Base-by-base conservation (phyloP, 23 red algal genomes). In the Gracilaria gracilis region DNA sequence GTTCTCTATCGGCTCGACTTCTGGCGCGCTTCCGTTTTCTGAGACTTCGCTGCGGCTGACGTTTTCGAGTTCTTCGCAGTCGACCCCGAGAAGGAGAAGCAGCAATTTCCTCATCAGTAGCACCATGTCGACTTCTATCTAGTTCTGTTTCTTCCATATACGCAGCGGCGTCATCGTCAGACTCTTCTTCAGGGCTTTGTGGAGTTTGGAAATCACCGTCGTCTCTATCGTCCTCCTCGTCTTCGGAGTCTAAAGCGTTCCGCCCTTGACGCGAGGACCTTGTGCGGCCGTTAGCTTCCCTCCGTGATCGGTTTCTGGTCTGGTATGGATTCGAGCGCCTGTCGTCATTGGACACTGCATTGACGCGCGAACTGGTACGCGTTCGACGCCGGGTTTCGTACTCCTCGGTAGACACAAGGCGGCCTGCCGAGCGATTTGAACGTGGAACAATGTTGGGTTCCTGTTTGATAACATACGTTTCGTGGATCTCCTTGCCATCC, bases 151-250 rank as follows among this genome's bases (percentile, higher is more conserved):
- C 89, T 36, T 92, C 69, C 59, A 31, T 15, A 27, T 25, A 34
- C 35, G 36, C 57, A 61, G 40, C 58, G 23, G 71, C 29, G 1
- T 69, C 58, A 40, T 83, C 59, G 7, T 82, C 89, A 0, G 89
- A 92, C 31, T 92, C 89, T 16, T 92, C 89, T n/a, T 78, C 80
- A 49, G 87, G 53, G 34, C 70, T 57, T 17, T 46, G 58, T 19
- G 53, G 87, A 51, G 77, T 80, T 36, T 90, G 70, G 57, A 35
- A 54, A 48, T 90, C 87, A 44, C 48, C 20, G 29, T 90, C 87
- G 17, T 44, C 72, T 24, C 77, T 49, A 19, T 50, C 73, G 17
- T 67, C 74, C 12, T 59, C 76, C 34, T 90, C 87, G 4, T 86
- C 61, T 4, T 71, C 87, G n/a, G 57, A 49, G 47, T 66, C 38